A percentile compares a stretch with the other conserved stretches of the same genome.
Conservation (phyloP, 2,329 filamentous ascomycete genomes). For the Graphilbum fragrans region DNA sequence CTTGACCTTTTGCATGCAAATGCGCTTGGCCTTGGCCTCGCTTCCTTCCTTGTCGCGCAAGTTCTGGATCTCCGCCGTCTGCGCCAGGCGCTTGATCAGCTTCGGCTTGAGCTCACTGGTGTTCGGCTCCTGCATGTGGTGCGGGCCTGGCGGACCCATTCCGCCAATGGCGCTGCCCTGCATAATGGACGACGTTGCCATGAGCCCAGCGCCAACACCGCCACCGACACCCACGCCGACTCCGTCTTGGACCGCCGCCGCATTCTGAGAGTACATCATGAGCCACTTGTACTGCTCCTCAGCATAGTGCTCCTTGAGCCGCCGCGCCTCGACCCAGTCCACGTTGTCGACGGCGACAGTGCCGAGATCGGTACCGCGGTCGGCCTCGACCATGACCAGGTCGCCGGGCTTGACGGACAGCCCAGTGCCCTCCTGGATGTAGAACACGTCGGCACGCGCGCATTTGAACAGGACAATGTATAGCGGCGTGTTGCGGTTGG, state of each 20-base stretch:
- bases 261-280: slow-evolving; percentile 93
- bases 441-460: slow-evolving; percentile 88
- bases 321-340: slow-evolving; percentile 76
- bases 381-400: slow-evolving; percentile 92
- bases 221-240: no score
- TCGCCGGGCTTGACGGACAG: slow-evolving; percentile 84
- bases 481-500: slow-evolving; percentile 55
- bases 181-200: slow-evolving; percentile 50
- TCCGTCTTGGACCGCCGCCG: slow-evolving; percentile 47
- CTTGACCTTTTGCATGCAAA: slow-evolving; percentile 92
- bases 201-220: slow-evolving; percentile 47
- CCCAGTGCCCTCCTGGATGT: slow-evolving; percentile 90
- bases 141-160: slow-evolving; percentile 63
- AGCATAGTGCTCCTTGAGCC: slow-evolving; percentile 79
- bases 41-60: slow-evolving; percentile 93
- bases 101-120: slow-evolving; percentile 80
- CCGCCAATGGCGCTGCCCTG: slow-evolving; percentile 63
- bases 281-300: slow-evolving; percentile 97
- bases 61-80: slow-evolving; percentile 78
- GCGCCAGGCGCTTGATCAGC: slow-evolving; percentile 89
- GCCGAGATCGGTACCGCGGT: slow-evolving; percentile 88
- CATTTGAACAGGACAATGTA: slow-evolving; percentile 97
- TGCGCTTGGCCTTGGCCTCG: slow-evolving; percentile 92
- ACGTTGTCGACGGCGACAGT: slow-evolving; percentile 84
- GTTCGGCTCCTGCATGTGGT: slow-evolving; percentile 60